Evolutionary conservation across 192 early-diverging fungal genomes (phyloP).

Genomic region (Geranomyces variabilis): DNA sequence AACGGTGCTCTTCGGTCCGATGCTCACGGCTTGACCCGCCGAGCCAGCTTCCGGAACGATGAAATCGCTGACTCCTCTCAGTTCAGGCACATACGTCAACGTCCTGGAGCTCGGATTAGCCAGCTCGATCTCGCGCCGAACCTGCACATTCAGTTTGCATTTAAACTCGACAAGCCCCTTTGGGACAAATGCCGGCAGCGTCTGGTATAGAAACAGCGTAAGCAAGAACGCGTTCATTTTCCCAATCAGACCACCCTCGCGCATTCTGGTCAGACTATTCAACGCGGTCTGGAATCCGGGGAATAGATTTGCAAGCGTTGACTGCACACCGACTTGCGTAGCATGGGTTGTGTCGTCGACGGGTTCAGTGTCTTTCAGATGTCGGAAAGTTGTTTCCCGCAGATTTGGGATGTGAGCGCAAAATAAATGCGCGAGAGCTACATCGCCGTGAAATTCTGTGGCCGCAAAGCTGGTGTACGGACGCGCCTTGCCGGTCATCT

Average conservation of each 20-base stretch:
- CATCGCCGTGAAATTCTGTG: conserved; percentile 37
- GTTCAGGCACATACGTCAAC: conserved; percentile 39
- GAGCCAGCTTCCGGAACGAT: not conserved
- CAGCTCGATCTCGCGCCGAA: conserved; percentile 47
- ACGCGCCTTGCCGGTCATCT: conserved; percentile 36
- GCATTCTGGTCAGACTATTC: conserved; percentile 22
- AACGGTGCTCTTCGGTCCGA: conserved; percentile 22
- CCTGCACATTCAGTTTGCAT: conserved; percentile 46
- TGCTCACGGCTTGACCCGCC: not conserved
- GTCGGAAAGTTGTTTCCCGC: conserved; percentile 26
- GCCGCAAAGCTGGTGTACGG: conserved; percentile 38
- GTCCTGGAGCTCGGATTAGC: conserved; percentile 36
- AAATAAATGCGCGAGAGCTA: conserved; percentile 43
- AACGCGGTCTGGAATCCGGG: conserved; percentile 4
- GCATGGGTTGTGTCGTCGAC: conserved; percentile 19
- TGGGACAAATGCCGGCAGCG: conserved; percentile 51
- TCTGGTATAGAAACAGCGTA: conserved; percentile 51
- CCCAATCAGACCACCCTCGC: not conserved
- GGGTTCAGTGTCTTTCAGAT: conserved; percentile 21
- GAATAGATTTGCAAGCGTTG: conserved; percentile 45
- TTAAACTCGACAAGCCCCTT: conserved; percentile 44
- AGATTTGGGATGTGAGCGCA: conserved; percentile 41
- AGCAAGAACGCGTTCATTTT: conserved; percentile 45
- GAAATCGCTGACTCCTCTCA: conserved; percentile 43
- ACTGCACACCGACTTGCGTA: conserved; percentile 33